phyloP scores from a whole-genome alignment of 176 grass and related monocot genomes.

The Stipa capillata region DNA sequence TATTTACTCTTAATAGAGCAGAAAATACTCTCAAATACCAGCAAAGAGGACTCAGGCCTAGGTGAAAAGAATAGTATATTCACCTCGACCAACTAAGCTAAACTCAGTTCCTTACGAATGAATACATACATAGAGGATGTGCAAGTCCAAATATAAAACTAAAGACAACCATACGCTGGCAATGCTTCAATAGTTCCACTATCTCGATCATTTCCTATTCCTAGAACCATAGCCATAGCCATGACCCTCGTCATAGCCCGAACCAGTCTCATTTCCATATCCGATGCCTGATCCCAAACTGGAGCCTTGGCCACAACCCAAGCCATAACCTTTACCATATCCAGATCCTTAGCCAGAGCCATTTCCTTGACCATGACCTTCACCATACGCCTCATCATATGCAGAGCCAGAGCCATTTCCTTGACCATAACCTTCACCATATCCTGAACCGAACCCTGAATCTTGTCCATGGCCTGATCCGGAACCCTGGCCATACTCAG shows the following conservation, averaged over 20 bases:
- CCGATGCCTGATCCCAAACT: not conserved
- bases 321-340: not conserved
- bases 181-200: not conserved
- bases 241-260: conserved; percentile 21
- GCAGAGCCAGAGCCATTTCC: not conserved
- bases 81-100: not conserved
- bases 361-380: not conserved
- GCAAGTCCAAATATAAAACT: not conserved
- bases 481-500: not conserved
- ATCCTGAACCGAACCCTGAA: not conserved
- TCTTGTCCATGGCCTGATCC: conserved; percentile 27
- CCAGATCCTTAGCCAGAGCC: conserved; percentile 12
- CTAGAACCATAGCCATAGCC: conserved; percentile 13
- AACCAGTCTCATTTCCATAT: not conserved
- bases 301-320: not conserved
- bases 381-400: not conserved
- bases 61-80: no score
- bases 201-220: conserved; percentile 2
- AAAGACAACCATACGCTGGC: not conserved
- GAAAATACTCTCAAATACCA: no score
- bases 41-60: no score
- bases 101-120: not conserved
- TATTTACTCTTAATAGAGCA: no score
- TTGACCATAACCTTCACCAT: conserved; percentile 18
- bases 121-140: not conserved